Evolutionary conservation across 1,139 yeast genomes (phyloP).

Genomic region (Lodderomyces margitis): DNA sequence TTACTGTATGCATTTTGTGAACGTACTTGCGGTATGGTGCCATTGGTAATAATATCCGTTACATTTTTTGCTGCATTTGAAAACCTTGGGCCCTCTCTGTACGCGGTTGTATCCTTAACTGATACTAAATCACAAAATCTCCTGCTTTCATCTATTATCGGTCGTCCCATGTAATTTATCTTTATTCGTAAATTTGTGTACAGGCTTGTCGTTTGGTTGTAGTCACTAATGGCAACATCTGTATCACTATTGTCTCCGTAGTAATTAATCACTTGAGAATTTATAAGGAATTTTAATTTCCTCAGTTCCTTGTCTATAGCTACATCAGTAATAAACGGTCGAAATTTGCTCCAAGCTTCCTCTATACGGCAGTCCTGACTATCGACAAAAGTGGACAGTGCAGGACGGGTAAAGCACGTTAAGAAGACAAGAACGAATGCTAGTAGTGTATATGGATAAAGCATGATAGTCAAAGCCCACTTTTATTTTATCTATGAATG

Average conservation of each 20-base stretch:
- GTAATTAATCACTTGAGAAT: constrained; percentile 38
- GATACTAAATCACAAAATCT: constrained; percentile 48
- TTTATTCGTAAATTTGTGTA: constrained; percentile 51
- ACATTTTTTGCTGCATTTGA: background rate
- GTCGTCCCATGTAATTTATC: constrained; percentile 43
- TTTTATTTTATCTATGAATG: background rate
- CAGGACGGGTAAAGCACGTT: background rate
- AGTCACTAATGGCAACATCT: constrained; percentile 50
- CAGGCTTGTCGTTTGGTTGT: constrained; percentile 42
- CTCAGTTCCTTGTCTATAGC: constrained; percentile 35
- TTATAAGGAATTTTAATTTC: constrained; percentile 37
- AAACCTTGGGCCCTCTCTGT: constrained; percentile 24
- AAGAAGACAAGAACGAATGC: background rate
- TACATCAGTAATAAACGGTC: constrained; percentile 40
- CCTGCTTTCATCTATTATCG: constrained; percentile 35
- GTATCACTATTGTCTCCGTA: constrained; percentile 88
- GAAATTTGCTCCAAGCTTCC: constrained; percentile 17
- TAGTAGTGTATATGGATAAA: background rate
- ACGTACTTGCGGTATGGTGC: background rate
- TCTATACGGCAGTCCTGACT: constrained; percentile 18
- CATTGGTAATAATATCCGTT: background rate
- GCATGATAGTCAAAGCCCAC: background rate
- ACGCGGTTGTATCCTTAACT: constrained; percentile 35
- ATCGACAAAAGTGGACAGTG: constrained; percentile 21
- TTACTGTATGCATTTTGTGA: background rate